These are phyloP conservation scores for Cryptococcus amylolentus DNA, from an alignment of 1,284 basidiomycete genomes.

Conservation along the genomic window DNA sequence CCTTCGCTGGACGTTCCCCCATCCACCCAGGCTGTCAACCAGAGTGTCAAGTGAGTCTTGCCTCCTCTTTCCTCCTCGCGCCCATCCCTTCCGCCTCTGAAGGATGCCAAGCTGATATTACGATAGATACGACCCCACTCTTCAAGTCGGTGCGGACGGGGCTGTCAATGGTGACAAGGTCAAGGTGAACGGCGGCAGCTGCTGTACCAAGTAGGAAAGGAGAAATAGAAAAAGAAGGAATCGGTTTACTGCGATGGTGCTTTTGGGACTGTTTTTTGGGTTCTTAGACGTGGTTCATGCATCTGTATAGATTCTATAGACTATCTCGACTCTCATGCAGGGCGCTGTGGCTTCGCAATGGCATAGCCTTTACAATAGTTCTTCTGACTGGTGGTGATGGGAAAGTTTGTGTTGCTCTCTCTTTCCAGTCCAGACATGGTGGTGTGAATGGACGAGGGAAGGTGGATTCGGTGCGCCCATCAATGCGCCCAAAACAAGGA, in stretches of 20 bases:
- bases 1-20: slow-evolving; percentile 13
- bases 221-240: no score
- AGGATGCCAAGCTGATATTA: neutral
- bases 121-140: neutral
- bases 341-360: no score
- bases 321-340: no score
- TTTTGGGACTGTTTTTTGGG: neutral
- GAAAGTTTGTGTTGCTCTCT: no score
- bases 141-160: neutral
- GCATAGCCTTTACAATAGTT: no score
- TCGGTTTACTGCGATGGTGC: neutral
- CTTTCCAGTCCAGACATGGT: no score
- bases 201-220: neutral
- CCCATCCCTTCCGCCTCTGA: neutral
- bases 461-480: no score
- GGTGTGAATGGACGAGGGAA: no score
- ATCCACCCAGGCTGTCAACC: slow-evolving; percentile 36
- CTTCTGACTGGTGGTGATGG: no score
- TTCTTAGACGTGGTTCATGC: no score
- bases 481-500: no score
- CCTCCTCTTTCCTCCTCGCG: neutral
- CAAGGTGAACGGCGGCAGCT: neutral
- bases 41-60: slow-evolving; percentile 1
- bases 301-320: no score
- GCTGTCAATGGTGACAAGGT: neutral